Conservation (phyloP, 2,329 filamentous ascomycete genomes). For the Bertia moriformis region DNA sequence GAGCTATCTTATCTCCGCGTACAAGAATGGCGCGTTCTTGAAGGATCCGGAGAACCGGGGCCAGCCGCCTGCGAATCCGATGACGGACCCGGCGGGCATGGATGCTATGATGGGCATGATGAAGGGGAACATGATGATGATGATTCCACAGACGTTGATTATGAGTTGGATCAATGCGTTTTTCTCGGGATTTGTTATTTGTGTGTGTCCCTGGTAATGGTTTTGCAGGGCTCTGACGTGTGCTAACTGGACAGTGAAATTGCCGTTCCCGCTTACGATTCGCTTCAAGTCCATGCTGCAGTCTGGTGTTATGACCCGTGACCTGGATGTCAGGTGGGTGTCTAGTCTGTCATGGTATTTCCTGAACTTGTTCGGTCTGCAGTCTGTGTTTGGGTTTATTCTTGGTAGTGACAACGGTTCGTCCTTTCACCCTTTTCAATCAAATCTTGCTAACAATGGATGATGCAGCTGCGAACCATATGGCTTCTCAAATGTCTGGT, state of each 20-base stretch:
- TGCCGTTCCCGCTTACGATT: constrained; percentile 62
- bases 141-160: constrained; percentile 64
- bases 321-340: constrained; percentile 65
- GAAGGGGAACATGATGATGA: constrained; percentile 72
- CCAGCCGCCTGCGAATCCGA: constrained; percentile 55
- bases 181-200: constrained; percentile 63
- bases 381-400: constrained; percentile 64
- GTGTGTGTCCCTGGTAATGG: constrained; percentile 25
- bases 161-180: constrained; percentile 76
- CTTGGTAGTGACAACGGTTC: constrained; percentile 60
- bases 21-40: constrained; percentile 51
- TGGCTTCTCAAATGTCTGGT: constrained; percentile 56
- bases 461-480: constrained; percentile 47
- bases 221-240: constrained; percentile 4
- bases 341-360: constrained; percentile 68
- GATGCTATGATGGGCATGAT: constrained; percentile 76
- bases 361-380: constrained; percentile 58
- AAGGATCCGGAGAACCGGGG: constrained; percentile 55
- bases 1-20: constrained; percentile 49
- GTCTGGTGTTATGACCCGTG: constrained; percentile 58
- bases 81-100: constrained; percentile 64
- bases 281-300: constrained; percentile 71
- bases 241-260: constrained; percentile 34
- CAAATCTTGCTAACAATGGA: constrained; percentile 2
- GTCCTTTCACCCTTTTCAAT: constrained; percentile 8